Percentiles rank a stretch among this genome's conserved stretches.
These are phyloP conservation scores for Pichia sp. DNA, from an alignment of 1,139 yeast species.

Conservation along the genomic window DNA sequence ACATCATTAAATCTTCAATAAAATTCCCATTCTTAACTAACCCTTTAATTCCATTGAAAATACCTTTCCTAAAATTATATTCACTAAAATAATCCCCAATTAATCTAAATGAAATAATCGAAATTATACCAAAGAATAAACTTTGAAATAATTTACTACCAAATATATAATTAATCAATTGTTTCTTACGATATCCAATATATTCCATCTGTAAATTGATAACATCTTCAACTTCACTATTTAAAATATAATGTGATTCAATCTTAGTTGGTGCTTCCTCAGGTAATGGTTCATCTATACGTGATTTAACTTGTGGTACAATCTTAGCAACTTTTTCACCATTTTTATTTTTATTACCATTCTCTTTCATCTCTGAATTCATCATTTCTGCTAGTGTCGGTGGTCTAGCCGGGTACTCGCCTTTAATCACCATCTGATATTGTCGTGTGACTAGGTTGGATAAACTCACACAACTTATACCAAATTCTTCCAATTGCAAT, in stretches of 20 bases:
- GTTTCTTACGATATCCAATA: constrained; percentile 48
- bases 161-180: constrained; percentile 41
- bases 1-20: constrained; percentile 30
- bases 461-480: too few species aligned
- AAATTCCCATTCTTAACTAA: constrained; percentile 32
- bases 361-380: not conserved
- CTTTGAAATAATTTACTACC: constrained; percentile 38
- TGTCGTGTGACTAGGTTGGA: not conserved
- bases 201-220: constrained; percentile 58
- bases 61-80: constrained; percentile 13
- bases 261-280: constrained; percentile 44
- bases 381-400: constrained; percentile 16
- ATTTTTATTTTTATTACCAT: not conserved
- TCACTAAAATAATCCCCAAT: constrained; percentile 16
- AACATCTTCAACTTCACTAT: constrained; percentile 53
- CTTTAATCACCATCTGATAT: constrained; percentile 11
- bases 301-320: constrained; percentile 11
- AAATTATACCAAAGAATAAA: constrained; percentile 6
- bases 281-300: constrained; percentile 38
- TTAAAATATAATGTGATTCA: constrained; percentile 38
- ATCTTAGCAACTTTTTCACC: not conserved
- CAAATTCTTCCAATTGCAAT: too few species aligned
- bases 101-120: constrained; percentile 8
- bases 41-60: constrained; percentile 16
- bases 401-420: constrained; percentile 17